Conservation (phyloP, 371 early-diverging fungal species). For the Haplosporangium sp. region DNA sequence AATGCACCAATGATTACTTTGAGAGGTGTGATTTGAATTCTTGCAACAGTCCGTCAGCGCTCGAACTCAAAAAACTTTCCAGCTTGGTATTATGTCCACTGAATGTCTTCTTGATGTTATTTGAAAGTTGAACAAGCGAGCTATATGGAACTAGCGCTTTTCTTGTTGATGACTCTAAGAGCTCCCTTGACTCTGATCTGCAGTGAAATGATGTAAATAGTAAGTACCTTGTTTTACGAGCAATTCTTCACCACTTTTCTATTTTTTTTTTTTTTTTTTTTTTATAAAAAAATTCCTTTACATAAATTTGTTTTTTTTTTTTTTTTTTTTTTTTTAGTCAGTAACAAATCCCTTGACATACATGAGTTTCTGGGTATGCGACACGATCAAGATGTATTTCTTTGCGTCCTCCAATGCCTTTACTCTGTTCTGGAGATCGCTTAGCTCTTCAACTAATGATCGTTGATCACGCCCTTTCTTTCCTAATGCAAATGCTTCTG, state of each 20-base stretch:
- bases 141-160: conserved; percentile 59
- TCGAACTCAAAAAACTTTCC: conserved; percentile 39
- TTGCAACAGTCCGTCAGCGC: conserved; percentile 53
- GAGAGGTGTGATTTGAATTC: conserved; percentile 58
- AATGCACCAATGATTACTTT: conserved; percentile 38
- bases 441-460: conserved; percentile 42
- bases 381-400: conserved; percentile 31
- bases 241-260: not conserved
- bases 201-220: not conserved
- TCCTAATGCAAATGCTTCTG: conserved; percentile 42
- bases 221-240: not conserved
- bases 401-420: conserved; percentile 52
- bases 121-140: conserved; percentile 58
- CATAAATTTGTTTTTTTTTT: too few species aligned
- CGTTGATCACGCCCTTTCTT: conserved; percentile 39
- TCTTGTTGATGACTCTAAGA: conserved; percentile 54
- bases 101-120: conserved; percentile 16
- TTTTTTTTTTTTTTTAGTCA: too few species aligned
- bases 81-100: conserved; percentile 31
- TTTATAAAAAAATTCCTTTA: too few species aligned
- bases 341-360: conserved; percentile 5
- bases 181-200: conserved; percentile 31
- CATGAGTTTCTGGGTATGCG: conserved; percentile 40
- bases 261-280: too few species aligned
- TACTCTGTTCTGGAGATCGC: conserved; percentile 32